These are phyloP conservation scores for Kazachstania psychrophila DNA, from an alignment of 805 yeast species.

Conservation along the genomic window DNA sequence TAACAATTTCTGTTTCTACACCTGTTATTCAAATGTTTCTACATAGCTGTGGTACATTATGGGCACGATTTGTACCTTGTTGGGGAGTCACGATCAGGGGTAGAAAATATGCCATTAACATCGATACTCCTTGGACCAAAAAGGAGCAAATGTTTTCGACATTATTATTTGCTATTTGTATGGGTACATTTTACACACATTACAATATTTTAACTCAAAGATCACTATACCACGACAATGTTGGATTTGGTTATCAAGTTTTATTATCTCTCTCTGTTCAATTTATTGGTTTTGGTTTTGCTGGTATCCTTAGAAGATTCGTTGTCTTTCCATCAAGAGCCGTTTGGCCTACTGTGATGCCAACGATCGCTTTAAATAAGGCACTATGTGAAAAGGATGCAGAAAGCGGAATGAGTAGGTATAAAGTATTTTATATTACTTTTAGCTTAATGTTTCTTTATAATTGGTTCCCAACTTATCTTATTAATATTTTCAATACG, in stretches of 20 bases:
- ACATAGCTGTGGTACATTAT: conserved; percentile 37
- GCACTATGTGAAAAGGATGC: conserved; percentile 35
- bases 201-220: conserved; percentile 32
- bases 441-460: conserved; percentile 32
- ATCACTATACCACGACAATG: conserved; percentile 25
- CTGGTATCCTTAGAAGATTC: conserved; percentile 53
- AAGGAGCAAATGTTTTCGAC: conserved; percentile 64
- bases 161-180: conserved; percentile 33
- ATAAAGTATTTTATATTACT: conserved; percentile 29
- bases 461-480: conserved; percentile 39
- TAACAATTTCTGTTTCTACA: conserved; percentile 37
- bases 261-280: conserved; percentile 46
- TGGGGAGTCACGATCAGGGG: conserved; percentile 35
- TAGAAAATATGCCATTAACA: conserved; percentile 38
- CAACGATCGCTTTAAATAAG: conserved; percentile 40
- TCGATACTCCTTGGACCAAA: conserved; percentile 49
- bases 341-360: conserved; percentile 46
- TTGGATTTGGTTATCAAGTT: conserved; percentile 43
- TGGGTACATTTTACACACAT: conserved; percentile 30
- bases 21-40: conserved; percentile 40
- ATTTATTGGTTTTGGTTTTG: conserved; percentile 58
- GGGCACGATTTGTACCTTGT: conserved; percentile 38
- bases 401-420: conserved; percentile 30
- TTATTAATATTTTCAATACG: conserved; percentile 35
- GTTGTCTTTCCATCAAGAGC: conserved; percentile 43